Conservation (phyloP, 2,329 filamentous ascomycete genomes). For the Periconia macrospinosa region DNA sequence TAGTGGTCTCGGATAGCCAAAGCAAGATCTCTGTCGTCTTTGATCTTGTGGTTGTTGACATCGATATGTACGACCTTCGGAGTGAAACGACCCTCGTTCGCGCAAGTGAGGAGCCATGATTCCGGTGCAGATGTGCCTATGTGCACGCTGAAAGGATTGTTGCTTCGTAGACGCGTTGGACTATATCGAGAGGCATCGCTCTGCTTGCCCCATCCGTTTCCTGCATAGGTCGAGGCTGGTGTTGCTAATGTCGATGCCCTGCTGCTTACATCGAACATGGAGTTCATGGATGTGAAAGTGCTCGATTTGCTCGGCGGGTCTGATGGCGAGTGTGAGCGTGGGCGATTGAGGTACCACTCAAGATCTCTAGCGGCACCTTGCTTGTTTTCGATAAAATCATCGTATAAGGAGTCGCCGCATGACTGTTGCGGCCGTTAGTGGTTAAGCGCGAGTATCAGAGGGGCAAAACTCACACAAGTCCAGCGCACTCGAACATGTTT, state of each 20-base stretch:
- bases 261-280: conserved; percentile 29
- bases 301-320: conserved; percentile 25
- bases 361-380: conserved; percentile 43
- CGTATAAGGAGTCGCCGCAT: conserved; percentile 39
- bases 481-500: conserved; percentile 40
- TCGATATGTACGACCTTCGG: conserved; percentile 44
- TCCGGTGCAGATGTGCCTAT: conserved; percentile 24
- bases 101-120: conserved; percentile 43
- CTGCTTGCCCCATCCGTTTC: conserved; percentile 19
- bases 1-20: conserved; percentile 38
- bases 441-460: background rate
- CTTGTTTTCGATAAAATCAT: conserved; percentile 43
- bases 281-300: conserved; percentile 28
- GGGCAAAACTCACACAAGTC: conserved; percentile 32
- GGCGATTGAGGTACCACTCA: conserved; percentile 42
- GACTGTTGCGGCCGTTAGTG: conserved; percentile 17
- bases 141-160: conserved; percentile 27
- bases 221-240: conserved; percentile 30
- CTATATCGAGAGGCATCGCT: conserved; percentile 25
- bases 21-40: conserved; percentile 41
- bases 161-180: conserved; percentile 21
- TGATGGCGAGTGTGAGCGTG: conserved; percentile 25
- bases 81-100: conserved; percentile 40
- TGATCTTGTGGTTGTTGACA: conserved; percentile 33
- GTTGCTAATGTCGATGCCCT: conserved; percentile 29